These are phyloP conservation scores for Nicotiana sylvestris DNA, from an alignment of 257 asterid genomes.

Conservation along the genomic window DNA sequence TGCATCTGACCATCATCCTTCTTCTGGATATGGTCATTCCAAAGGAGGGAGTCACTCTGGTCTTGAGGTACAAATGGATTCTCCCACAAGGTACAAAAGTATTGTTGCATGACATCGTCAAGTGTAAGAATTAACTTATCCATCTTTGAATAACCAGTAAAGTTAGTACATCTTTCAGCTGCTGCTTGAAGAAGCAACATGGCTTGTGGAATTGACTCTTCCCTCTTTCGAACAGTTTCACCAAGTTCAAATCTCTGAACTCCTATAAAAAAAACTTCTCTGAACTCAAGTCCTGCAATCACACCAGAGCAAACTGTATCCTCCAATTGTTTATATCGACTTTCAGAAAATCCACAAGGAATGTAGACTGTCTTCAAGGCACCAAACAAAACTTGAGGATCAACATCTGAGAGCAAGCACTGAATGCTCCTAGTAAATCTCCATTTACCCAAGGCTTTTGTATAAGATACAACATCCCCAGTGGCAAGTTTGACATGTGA, in stretches of 20 bases:
- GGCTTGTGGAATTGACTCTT: slow-evolving; percentile 85
- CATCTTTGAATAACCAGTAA: slow-evolving; percentile 90
- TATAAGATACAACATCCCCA: slow-evolving; percentile 83
- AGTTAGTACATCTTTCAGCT: slow-evolving; percentile 79
- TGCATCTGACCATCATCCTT: slow-evolving; percentile 23
- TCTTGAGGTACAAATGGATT: slow-evolving; percentile 66
- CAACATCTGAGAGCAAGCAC: slow-evolving; percentile 71
- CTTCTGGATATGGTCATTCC: slow-evolving; percentile 21
- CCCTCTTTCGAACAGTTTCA: slow-evolving; percentile 90
- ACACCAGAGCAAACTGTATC: slow-evolving; percentile 68
- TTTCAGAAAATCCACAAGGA: slow-evolving; percentile 80
- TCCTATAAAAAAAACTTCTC: slow-evolving; percentile 65
- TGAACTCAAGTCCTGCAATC: slow-evolving; percentile 73
- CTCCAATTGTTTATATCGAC: slow-evolving; percentile 93
- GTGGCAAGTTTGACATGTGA: slow-evolving; percentile 81
- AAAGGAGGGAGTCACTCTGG: slow-evolving; percentile 11
- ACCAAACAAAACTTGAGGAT: slow-evolving; percentile 59
- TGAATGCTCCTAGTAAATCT: slow-evolving; percentile 79
- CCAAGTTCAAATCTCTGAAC: slow-evolving; percentile 94
- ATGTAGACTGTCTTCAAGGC: slow-evolving; percentile 71
- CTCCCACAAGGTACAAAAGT: slow-evolving; percentile 76
- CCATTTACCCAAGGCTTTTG: slow-evolving; percentile 72
- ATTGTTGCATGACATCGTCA: slow-evolving; percentile 72
- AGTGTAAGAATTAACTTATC: slow-evolving; percentile 81
- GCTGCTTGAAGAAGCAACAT: slow-evolving; percentile 84